Evolutionary conservation across 75 land plant species (phyloP).

Genomic region (Isoetes taiwanensis): DNA sequence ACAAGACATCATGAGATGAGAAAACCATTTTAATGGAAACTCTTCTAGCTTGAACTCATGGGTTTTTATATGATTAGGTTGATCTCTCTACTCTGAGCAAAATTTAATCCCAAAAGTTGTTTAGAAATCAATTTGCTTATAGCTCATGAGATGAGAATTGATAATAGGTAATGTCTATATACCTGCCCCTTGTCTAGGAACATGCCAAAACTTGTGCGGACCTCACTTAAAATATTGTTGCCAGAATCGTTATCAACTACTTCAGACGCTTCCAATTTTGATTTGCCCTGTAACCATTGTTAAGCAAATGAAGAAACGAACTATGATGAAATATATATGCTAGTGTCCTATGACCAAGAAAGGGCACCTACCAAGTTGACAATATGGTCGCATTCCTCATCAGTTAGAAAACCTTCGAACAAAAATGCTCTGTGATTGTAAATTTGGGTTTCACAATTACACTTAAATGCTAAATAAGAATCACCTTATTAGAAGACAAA

Average conservation of each 20-base stretch:
- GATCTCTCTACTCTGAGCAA: too few relatives aligned
- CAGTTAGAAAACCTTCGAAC: conserved; percentile 43
- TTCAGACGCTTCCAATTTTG: conserved; percentile 50
- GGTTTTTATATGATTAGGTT: too few relatives aligned
- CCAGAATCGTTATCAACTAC: conserved; percentile 66
- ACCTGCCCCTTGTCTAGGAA: conserved; percentile 60
- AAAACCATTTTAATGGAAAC: too few relatives aligned
- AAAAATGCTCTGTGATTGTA: conserved; percentile 17
- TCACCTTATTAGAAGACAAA: background rate
- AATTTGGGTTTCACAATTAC: too few relatives aligned
- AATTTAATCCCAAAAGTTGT: too few relatives aligned
- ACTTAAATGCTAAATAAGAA: background rate
- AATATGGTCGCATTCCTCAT: conserved; percentile 60
- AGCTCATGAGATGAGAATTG: background rate
- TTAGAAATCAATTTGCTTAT: too few relatives aligned
- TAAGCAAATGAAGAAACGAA: too few relatives aligned
- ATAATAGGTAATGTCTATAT: conserved; percentile 2
- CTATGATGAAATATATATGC: too few relatives aligned
- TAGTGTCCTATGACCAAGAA: background rate
- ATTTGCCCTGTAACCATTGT: too few relatives aligned
- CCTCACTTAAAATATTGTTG: conserved; percentile 42
- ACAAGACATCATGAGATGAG: too few relatives aligned
- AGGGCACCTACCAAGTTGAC: conserved; percentile 2
- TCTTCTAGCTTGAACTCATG: too few relatives aligned
- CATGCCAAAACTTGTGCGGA: conserved; percentile 77